A percentile compares a stretch with the other conserved stretches of the same genome.
phyloP scores from a whole-genome alignment of 2,329 filamentous ascomycete genomes.

The Stachybotrys echinatus region DNA sequence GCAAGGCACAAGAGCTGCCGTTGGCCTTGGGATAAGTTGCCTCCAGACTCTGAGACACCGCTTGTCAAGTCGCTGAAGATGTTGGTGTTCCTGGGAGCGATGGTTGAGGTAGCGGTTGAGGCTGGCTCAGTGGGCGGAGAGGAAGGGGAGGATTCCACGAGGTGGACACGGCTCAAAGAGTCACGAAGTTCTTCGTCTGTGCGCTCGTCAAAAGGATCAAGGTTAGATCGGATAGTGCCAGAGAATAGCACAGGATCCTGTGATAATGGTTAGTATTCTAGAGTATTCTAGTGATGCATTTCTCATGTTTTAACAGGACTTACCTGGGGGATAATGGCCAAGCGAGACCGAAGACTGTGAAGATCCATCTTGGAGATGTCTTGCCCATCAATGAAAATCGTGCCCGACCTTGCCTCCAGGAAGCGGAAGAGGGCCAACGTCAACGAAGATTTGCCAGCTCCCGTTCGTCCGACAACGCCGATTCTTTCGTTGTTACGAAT shows the following conservation, averaged over 20 bases:
- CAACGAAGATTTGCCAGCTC: slow-evolving; percentile 71
- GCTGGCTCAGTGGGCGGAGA: slow-evolving; percentile 34
- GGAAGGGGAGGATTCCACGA: slow-evolving; percentile 41
- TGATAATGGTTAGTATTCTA: slow-evolving; percentile 5
- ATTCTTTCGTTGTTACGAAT: slow-evolving; percentile 64
- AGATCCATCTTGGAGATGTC: slow-evolving; percentile 70
- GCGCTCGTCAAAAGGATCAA: slow-evolving; percentile 71
- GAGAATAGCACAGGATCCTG: slow-evolving; percentile 78
- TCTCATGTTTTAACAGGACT: slow-evolving; percentile 6
- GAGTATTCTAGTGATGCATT: background rate
- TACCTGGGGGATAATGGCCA: slow-evolving; percentile 72
- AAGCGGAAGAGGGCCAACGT: slow-evolving; percentile 75
- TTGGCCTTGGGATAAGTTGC: slow-evolving; percentile 72
- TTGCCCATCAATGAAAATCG: slow-evolving; percentile 65
- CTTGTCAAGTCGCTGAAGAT: slow-evolving; percentile 59
- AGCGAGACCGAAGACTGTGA: slow-evolving; percentile 62
- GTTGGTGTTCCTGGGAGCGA: slow-evolving; percentile 51
- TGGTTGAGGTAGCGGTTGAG: slow-evolving; percentile 24
- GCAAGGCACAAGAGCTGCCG: slow-evolving; percentile 72
- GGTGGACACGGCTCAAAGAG: slow-evolving; percentile 64
- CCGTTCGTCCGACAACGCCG: slow-evolving; percentile 74
- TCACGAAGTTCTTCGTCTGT: slow-evolving; percentile 64
- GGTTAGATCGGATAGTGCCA: slow-evolving; percentile 69
- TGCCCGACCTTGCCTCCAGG: slow-evolving; percentile 62
- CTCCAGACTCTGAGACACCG: slow-evolving; percentile 64